Evolutionary conservation across 75 land plant species (phyloP).

Genomic region (Azolla pinnata): DNA sequence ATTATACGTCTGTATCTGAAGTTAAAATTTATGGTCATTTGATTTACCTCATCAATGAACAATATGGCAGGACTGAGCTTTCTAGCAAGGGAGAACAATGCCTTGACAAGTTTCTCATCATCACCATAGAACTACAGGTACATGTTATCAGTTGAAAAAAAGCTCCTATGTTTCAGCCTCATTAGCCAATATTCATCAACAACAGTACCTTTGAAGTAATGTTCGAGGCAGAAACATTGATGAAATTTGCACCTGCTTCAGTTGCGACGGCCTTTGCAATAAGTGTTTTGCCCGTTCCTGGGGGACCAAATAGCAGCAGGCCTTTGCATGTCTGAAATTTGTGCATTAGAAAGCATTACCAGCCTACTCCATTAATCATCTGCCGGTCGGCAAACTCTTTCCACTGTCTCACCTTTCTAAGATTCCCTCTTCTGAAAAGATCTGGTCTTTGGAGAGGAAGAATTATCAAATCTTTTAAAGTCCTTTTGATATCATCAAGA

Average conservation of each 20-base stretch:
- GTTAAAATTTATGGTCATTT: too few species aligned
- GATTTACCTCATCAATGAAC: slow-evolving; percentile 89
- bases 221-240: slow-evolving; percentile 40
- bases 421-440: slow-evolving; percentile 75
- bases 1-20: too few species aligned
- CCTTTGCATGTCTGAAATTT: slow-evolving; percentile 46
- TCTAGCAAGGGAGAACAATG: slow-evolving; percentile 91
- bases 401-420: slow-evolving; percentile 80
- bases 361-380: background rate
- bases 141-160: background rate
- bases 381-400: too few species aligned
- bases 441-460: slow-evolving; percentile 93
- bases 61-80: slow-evolving; percentile 91
- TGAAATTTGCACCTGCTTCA: slow-evolving; percentile 52
- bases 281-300: slow-evolving; percentile 46
- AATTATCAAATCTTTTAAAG: slow-evolving; percentile 79
- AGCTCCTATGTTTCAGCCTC: too few species aligned
- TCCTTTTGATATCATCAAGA: slow-evolving; percentile 83
- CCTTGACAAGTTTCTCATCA: slow-evolving; percentile 95
- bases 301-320: slow-evolving; percentile 38
- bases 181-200: too few species aligned
- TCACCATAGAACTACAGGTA: slow-evolving; percentile 62
- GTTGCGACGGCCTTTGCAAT: slow-evolving; percentile 51
- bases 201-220: slow-evolving; percentile 81
- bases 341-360: background rate